A percentile compares a stretch with the other conserved stretches of the same genome.
phyloP scores from a whole-genome alignment of 1,284 basidiomycete genomes.

The Ceratobasidium sp. region DNA sequence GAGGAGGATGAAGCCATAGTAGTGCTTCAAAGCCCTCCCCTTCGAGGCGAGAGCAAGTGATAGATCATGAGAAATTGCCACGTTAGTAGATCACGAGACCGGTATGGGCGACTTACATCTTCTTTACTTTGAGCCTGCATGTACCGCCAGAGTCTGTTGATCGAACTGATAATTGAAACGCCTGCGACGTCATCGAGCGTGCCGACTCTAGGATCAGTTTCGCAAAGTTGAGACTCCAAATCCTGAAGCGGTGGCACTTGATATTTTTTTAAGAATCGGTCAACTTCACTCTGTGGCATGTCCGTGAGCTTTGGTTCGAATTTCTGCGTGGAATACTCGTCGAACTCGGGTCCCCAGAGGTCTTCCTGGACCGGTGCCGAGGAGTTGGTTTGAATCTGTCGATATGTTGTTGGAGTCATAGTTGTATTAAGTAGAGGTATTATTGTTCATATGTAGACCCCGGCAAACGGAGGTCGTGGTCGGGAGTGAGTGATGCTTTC shows the following conservation, averaged over 20 bases:
- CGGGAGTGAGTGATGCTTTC: too few species aligned
- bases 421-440: too few species aligned
- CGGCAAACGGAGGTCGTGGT: too few species aligned
- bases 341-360: not conserved
- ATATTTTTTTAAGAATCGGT: not conserved
- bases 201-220: not conserved
- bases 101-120: not conserved
- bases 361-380: not conserved
- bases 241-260: not conserved
- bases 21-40: not conserved
- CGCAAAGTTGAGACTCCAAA: not conserved
- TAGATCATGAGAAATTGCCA: not conserved
- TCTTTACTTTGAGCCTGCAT: not conserved
- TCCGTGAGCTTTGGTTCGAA: not conserved
- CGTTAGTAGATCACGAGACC: too few species aligned
- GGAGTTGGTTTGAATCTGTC: not conserved
- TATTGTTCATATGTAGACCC: too few species aligned
- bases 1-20: slow-evolving; percentile 1
- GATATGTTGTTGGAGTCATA: not conserved
- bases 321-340: not conserved
- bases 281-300: not conserved
- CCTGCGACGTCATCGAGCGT: not conserved
- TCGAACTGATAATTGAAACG: not conserved
- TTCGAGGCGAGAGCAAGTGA: not conserved
- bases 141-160: not conserved